Percentiles rank a stretch among this genome's conserved stretches.
Conservation (phyloP, 2,329 filamentous ascomycete species). For the Coniochaeta sp. region DNA sequence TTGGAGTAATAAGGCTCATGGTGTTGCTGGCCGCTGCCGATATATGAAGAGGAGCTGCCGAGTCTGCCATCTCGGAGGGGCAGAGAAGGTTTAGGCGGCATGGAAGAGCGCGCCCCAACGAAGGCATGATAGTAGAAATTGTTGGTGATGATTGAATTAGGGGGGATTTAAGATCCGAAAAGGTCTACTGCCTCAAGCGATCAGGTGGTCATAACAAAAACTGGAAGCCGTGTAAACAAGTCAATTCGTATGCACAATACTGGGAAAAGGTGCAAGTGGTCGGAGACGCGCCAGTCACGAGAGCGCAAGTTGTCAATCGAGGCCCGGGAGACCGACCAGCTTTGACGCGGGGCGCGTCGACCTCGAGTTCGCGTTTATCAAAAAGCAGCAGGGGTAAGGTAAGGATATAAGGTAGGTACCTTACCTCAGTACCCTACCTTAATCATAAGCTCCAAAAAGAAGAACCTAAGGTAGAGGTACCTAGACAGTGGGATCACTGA, state of each 20-base stretch:
- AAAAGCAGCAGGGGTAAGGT: neutral
- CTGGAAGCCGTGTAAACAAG: neutral
- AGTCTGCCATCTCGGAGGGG: slow-evolving; percentile 25
- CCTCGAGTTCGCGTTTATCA: neutral
- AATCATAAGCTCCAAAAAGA: too few species aligned
- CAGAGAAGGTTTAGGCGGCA: slow-evolving; percentile 27
- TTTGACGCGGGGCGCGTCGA: neutral
- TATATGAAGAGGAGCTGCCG: slow-evolving; percentile 15
- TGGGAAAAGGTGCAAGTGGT: neutral
- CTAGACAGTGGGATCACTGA: too few species aligned
- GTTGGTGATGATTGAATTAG: neutral
- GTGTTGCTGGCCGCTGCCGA: slow-evolving; percentile 10
- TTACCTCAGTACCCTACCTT: too few species aligned
- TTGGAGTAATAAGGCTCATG: slow-evolving; percentile 40
- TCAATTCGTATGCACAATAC: neutral
- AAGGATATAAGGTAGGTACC: too few species aligned
- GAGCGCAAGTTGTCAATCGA: neutral
- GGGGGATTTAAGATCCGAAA: neutral
- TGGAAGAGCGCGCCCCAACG: slow-evolving; percentile 22
- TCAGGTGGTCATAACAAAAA: neutral
- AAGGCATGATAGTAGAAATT: slow-evolving; percentile 24
- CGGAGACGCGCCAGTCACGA: neutral
- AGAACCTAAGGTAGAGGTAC: too few species aligned
- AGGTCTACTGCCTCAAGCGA: neutral
- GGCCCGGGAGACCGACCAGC: neutral